Base-by-base conservation (phyloP, 106 monocot species). In the Dioscorea zingiberensis region DNA sequence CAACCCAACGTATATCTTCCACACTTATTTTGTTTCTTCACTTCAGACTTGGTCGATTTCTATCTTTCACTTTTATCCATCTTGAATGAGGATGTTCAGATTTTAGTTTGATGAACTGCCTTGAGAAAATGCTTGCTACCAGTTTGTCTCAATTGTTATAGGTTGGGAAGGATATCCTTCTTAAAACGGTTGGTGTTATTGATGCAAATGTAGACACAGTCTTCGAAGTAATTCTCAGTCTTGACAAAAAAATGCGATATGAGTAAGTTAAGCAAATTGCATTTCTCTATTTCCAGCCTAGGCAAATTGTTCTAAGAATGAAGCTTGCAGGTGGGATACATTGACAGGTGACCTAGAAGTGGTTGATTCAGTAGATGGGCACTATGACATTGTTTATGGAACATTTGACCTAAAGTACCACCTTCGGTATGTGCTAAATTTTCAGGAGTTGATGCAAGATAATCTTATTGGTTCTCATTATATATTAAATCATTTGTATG, bases 301-400 rank as follows among this genome's bases (percentile, higher is more conserved):
- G 56, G 47, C 48, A 13, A 19, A 32, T 68, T 38, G 66, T 55
- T 74, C 24, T 55, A 65, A 62, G 54, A 73, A 66, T 54, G 27
- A n/a, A 69, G 54, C 65, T 71, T 86, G 73, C 74, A 97, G 95
- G 79, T 97, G 95, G 95, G 95, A 97, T 81, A 67, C 77, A 48
- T 71, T 97, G 60, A 92, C 91, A 59, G 76, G 75, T 71, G 81
- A 97, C 49, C 74, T 97, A 54, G 88, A 92, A 73, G 62, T 83
- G 54, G 58, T 88, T 68, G 81, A 92, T 11, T 69, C 78, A 73
- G 76, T 75, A 63, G 76, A 92, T 88, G 95, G 95, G 23, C 88
- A 97, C 56, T 79, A 44, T 73, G 95, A 97, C 73, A 75, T 92
- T 83, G 95, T 97, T 58, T 88, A 92, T 74, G 95, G 91, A 71